Base-by-base conservation (phyloP, 257 asterid species). In the Solanum phureja region DNA sequence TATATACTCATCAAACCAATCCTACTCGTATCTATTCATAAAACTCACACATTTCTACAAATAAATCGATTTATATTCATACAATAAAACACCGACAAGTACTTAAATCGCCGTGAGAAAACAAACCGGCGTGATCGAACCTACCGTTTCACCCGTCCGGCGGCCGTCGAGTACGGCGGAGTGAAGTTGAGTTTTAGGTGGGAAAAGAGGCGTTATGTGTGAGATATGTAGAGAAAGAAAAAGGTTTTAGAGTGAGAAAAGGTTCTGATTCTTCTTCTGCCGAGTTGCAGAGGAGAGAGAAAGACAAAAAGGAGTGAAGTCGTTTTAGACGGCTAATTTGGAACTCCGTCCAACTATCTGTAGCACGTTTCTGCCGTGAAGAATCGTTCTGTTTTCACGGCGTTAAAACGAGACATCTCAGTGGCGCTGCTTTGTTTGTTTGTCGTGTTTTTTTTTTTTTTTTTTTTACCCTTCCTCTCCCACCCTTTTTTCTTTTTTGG, bases 261-360 rank as follows among this genome's bases (percentile, higher is more conserved):
- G 76, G 91, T 87, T 91, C 72, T 83, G 93, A 90, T 87, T 89
- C 94, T 90, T 84, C 93, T 86, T 72, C 91, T 56, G 88, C 64
- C 69, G 87, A 68, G 88, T 74, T 62, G 86, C 86, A 64, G 88
- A 52, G 33, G 89, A 87, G 89, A 79, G 72, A 68, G 89, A 87
- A 83, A 89, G 85, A 90, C 42, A 68, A 88, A 86, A 76, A 88
- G 77, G 14, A 13, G 90, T 83, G 90, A 38, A 75, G 88, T 87
- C 86, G 88, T 74, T 89, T 87, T 88, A 87, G 90, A 91, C 91
- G 89, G 90, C 87, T 89, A 24, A 8, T 68, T 40, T 71, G 71
- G 82, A 88, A 93, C 91, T 88, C 87, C 92, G 94, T 95, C 88
- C 83, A 88, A 83, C 60, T 84, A 29, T 83, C 62, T 60, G 60